These are phyloP conservation scores for Starmerella roubikii DNA, from an alignment of 805 yeast species.

Conservation along the genomic window DNA sequence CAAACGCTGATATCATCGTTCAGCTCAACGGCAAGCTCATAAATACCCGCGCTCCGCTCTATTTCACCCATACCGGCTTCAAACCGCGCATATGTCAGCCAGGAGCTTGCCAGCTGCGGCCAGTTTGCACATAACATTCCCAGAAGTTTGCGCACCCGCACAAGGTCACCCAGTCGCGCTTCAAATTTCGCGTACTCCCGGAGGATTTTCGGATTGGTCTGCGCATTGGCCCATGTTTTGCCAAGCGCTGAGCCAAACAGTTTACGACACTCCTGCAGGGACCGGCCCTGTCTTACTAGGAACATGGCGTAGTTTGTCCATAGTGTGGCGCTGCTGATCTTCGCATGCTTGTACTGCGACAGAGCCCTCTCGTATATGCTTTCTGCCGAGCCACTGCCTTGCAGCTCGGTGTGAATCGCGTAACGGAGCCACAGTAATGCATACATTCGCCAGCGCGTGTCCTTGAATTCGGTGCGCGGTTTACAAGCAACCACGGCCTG, in stretches of 20 bases:
- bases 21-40: conserved; percentile 34
- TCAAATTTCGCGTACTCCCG: conserved; percentile 58
- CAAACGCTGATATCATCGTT: conserved; percentile 24
- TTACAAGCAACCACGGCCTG: conserved; percentile 32
- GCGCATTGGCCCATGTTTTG: conserved; percentile 30
- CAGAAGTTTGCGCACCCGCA: conserved; percentile 59
- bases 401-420: conserved; percentile 48
- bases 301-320: conserved; percentile 66
- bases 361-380: conserved; percentile 38
- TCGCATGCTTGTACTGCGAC: conserved; percentile 40
- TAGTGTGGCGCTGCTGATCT: conserved; percentile 53
- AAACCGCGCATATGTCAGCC: conserved; percentile 55
- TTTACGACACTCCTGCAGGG: conserved; percentile 44
- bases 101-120: conserved; percentile 32
- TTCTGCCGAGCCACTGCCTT: conserved; percentile 29
- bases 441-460: conserved; percentile 53
- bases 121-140: conserved; percentile 47
- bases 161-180: conserved; percentile 57
- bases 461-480: conserved; percentile 25
- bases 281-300: conserved; percentile 45
- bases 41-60: conserved; percentile 54
- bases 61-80: conserved; percentile 57
- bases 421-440: conserved; percentile 57
- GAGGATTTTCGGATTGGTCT: conserved; percentile 34
- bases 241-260: conserved; percentile 65